Evolutionary conservation across 371 early-diverging fungal genomes (phyloP).

Genomic region (Actinomortierella ambigua): DNA sequence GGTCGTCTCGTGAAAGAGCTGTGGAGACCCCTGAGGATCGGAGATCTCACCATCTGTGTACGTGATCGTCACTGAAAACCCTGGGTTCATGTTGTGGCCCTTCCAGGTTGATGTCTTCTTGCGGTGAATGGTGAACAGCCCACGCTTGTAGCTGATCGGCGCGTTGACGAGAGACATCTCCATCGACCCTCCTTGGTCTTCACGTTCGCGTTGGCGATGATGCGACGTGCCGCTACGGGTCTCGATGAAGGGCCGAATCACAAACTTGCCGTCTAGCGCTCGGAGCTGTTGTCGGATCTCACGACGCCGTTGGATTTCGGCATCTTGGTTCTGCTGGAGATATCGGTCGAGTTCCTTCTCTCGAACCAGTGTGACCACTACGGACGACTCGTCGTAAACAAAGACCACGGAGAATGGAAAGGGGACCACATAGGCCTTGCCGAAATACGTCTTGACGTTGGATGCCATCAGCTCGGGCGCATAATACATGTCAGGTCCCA

Average conservation of each 20-base stretch:
- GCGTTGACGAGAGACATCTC: slow-evolving; percentile 45
- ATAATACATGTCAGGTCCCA: slow-evolving; percentile 70
- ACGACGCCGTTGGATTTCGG: slow-evolving; percentile 50
- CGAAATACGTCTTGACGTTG: slow-evolving; percentile 60
- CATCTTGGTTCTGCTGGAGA: slow-evolving; percentile 53
- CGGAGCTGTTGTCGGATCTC: slow-evolving; percentile 54
- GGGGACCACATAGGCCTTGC: slow-evolving; percentile 59
- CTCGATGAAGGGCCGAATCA: slow-evolving; percentile 53
- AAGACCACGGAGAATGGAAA: slow-evolving; percentile 67
- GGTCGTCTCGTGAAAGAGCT: slow-evolving; percentile 40
- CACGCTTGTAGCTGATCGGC: slow-evolving; percentile 53
- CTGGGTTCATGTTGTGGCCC: slow-evolving; percentile 55
- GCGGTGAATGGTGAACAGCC: slow-evolving; percentile 50
- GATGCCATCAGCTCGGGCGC: slow-evolving; percentile 50
- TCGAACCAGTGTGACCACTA: slow-evolving; percentile 50
- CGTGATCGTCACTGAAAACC: slow-evolving; percentile 51
- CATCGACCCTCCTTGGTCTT: background rate
- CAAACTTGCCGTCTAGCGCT: slow-evolving; percentile 57
- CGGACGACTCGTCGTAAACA: slow-evolving; percentile 64
- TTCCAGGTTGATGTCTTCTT: slow-evolving; percentile 46
- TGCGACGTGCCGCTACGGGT: slow-evolving; percentile 8
- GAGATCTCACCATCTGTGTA: slow-evolving; percentile 40
- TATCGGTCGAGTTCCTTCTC: slow-evolving; percentile 54
- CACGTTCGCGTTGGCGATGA: too few relatives aligned
- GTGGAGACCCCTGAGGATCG: slow-evolving; percentile 30